These are phyloP conservation scores for Rhizopogon rudus DNA, from an alignment of 768 basidiomycete genomes.

Conservation along the genomic window DNA sequence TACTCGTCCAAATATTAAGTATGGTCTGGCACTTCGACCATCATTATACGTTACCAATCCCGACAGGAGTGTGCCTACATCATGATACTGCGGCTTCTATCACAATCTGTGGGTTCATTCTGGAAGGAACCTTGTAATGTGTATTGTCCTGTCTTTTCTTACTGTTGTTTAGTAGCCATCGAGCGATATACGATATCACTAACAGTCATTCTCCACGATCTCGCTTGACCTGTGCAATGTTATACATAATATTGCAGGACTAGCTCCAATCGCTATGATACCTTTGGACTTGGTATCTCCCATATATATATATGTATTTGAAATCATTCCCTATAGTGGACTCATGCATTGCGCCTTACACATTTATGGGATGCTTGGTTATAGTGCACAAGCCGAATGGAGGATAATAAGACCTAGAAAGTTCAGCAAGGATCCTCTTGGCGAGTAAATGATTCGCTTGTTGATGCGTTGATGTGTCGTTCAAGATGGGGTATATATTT, in stretches of 20 bases:
- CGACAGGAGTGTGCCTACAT: constrained; percentile 25
- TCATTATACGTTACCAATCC: constrained; percentile 76
- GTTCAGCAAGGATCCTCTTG: neutral
- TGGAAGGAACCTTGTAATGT: neutral
- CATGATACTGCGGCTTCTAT: neutral
- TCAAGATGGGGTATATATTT: neutral
- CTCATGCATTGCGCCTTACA: neutral
- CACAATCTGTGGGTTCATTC: constrained; percentile 5
- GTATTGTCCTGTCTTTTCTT: neutral
- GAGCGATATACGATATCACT: neutral
- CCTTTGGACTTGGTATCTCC: neutral
- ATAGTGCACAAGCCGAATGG: neutral
- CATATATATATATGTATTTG: neutral
- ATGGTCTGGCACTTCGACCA: constrained; percentile 60
- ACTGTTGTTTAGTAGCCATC: neutral
- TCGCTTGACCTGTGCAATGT: neutral
- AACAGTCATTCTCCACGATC: neutral
- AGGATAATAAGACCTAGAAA: neutral
- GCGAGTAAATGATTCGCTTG: neutral
- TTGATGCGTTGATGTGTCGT: neutral
- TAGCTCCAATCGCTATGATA: neutral
- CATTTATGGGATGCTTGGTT: neutral
- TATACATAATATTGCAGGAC: neutral
- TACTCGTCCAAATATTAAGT: constrained; percentile 41
- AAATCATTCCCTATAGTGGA: neutral